Conservation (phyloP, 257 asterid genomes). For the Verbena officinalis region DNA sequence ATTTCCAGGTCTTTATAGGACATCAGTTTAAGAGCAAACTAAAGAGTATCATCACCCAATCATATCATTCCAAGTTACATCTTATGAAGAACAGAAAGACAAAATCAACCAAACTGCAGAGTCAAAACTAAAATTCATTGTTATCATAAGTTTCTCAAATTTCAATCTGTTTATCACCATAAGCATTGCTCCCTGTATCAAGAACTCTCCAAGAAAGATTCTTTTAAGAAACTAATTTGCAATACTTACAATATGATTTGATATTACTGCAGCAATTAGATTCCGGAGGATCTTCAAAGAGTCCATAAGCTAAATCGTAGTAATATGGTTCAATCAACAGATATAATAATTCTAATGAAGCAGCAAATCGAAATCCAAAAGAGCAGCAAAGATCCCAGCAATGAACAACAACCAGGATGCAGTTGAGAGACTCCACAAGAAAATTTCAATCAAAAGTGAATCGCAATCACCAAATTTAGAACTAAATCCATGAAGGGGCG, state of each 20-base stretch:
- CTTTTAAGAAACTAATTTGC: background rate
- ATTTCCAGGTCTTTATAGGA: background rate
- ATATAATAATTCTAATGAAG: too few species aligned
- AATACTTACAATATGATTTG: background rate
- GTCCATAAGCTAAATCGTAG: background rate
- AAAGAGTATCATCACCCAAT: background rate
- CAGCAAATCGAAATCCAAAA: background rate
- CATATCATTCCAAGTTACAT: background rate
- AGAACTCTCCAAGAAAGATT: background rate
- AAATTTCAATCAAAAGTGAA: background rate
- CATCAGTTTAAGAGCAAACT: background rate
- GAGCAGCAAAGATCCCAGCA: background rate
- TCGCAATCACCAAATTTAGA: constrained; percentile 13
- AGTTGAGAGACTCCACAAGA: background rate
- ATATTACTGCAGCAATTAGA: background rate
- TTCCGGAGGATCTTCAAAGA: background rate
- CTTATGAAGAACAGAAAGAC: background rate
- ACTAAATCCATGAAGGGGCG: constrained; percentile 8
- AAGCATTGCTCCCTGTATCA: background rate
- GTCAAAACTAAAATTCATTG: background rate
- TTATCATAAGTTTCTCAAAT: background rate
- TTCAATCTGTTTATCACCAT: background rate
- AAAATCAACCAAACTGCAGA: too few species aligned
- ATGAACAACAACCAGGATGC: background rate
- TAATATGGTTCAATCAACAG: background rate